phyloP scores from a whole-genome alignment of 257 asterid species.

The Solanum chaucha region DNA sequence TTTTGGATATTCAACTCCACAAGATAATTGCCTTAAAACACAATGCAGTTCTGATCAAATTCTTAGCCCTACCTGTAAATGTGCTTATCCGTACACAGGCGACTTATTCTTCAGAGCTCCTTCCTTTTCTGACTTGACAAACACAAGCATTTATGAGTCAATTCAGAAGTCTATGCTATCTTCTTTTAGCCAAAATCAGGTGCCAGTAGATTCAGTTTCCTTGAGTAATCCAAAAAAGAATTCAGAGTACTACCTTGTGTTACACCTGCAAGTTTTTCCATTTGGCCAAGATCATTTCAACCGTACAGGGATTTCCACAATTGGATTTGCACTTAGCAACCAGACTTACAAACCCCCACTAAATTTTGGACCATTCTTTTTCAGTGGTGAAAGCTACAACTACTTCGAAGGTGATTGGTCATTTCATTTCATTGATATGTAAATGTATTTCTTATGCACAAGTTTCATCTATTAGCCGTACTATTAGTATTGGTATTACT shows the following conservation, averaged over 20 bases:
- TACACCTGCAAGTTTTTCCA: constrained; percentile 56
- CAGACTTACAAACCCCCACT: constrained; percentile 67
- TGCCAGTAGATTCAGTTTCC: constrained; percentile 67
- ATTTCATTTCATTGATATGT: neutral
- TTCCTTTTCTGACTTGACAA: constrained; percentile 54
- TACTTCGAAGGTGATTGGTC: constrained; percentile 37
- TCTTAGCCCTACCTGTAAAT: constrained; percentile 61
- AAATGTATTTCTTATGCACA: neutral
- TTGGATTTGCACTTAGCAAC: constrained; percentile 59
- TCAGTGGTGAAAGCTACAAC: constrained; percentile 26
- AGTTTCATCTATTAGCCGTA: neutral
- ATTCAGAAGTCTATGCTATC: constrained; percentile 31
- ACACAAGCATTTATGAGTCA: constrained; percentile 19
- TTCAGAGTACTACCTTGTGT: constrained; percentile 28
- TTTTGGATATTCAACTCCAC: constrained; percentile 28
- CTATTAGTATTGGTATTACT: neutral
- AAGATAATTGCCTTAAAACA: constrained; percentile 26
- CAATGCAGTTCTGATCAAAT: constrained; percentile 30
- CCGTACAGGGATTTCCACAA: constrained; percentile 32
- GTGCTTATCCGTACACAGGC: constrained; percentile 71
- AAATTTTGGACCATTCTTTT: constrained; percentile 56
- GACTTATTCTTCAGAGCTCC: constrained; percentile 51
- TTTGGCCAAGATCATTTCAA: constrained; percentile 45
- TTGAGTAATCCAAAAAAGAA: constrained; percentile 41
- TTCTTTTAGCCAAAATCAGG: constrained; percentile 20